Conservation (phyloP, 345 rosid genomes). For the Rhodamnia rubescens region DNA sequence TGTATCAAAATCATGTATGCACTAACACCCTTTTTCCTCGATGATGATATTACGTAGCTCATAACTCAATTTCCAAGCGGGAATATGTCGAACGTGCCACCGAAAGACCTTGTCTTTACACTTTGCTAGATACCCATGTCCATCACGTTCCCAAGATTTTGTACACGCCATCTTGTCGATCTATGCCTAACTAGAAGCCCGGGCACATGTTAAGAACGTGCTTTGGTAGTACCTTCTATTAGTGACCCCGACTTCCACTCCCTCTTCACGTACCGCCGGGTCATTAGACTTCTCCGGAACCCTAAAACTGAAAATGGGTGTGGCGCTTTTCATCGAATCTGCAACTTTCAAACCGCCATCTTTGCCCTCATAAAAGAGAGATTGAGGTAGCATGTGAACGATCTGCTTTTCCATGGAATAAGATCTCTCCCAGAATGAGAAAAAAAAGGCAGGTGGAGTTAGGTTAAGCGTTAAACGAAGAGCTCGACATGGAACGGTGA, state of each 20-base stretch:
- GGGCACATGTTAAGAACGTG: neutral
- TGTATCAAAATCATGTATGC: neutral
- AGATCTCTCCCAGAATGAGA: neutral
- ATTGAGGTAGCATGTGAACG: slow-evolving; percentile 3
- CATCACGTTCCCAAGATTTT: neutral
- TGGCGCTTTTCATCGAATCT: neutral
- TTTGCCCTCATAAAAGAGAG: neutral
- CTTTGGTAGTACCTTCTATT: neutral
- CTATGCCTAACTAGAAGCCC: neutral
- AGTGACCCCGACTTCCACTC: neutral
- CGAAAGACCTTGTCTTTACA: neutral
- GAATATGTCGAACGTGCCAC: neutral
- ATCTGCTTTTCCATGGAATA: slow-evolving; percentile 11
- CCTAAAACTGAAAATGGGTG: neutral
- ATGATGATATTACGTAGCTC: neutral
- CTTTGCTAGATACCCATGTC: neutral
- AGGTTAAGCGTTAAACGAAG: neutral
- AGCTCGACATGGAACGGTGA: neutral
- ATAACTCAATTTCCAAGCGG: neutral
- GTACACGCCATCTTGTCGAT: neutral
- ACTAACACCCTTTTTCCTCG: neutral
- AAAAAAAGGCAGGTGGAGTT: neutral
- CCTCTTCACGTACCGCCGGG: neutral
- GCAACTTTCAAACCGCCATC: neutral
- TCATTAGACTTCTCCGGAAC: neutral